Conservation (phyloP, 2,329 filamentous ascomycete genomes). For the Fusarium hostae region DNA sequence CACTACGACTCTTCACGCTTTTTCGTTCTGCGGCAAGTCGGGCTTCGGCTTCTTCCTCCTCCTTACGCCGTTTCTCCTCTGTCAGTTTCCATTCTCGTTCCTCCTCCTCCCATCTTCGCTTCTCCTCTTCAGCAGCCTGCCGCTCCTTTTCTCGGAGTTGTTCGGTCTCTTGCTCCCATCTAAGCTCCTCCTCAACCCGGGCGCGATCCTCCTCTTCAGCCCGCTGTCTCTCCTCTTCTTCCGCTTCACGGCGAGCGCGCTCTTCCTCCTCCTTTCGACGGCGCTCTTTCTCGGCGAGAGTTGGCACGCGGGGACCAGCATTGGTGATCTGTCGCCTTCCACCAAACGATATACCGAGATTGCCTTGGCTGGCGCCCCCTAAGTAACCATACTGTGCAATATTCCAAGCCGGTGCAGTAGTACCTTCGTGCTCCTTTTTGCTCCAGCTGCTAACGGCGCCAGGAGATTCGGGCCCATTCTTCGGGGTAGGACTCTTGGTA, state of each 20-base stretch:
- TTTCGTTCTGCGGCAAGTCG: constrained; percentile 74
- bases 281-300: constrained; percentile 85
- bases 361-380: constrained; percentile 96
- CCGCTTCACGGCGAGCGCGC: constrained; percentile 64
- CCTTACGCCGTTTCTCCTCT: constrained; percentile 75
- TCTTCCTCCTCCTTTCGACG: constrained; percentile 69
- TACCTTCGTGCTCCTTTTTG: constrained; percentile 81
- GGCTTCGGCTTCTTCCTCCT: constrained; percentile 79
- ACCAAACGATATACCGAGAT: constrained; percentile 92
- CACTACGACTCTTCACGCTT: constrained; percentile 69
- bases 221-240: constrained; percentile 62
- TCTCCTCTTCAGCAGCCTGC: constrained; percentile 72
- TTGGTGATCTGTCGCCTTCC: constrained; percentile 92
- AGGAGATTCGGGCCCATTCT: constrained; percentile 63
- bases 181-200: constrained; percentile 70
- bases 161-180: constrained; percentile 73
- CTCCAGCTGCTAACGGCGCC: constrained; percentile 86
- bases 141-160: constrained; percentile 70
- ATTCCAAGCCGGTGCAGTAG: constrained; percentile 93
- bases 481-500: constrained; percentile 64
- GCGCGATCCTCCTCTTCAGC: constrained; percentile 73
- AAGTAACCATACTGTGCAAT: constrained; percentile 99
- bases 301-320: constrained; percentile 81
- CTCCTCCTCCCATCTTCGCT: constrained; percentile 80
- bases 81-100: constrained; percentile 81